phyloP scores from a whole-genome alignment of 2,329 filamentous ascomycete species.

The Ophiocordyceps camponoti-leonardi region DNA sequence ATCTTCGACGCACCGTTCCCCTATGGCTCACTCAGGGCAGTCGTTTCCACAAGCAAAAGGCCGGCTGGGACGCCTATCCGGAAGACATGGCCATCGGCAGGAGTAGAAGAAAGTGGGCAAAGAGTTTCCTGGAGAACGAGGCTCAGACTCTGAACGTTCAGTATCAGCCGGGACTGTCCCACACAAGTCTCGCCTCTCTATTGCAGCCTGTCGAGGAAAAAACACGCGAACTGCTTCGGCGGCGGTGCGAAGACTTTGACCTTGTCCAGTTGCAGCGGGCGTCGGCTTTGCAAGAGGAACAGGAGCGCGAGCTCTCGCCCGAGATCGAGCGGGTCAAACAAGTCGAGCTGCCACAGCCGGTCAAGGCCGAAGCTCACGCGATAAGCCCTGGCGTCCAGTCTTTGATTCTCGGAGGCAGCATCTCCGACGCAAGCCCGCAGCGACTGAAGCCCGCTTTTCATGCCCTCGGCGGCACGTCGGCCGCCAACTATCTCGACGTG shows the following conservation, averaged over 20 bases:
- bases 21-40: constrained; percentile 45
- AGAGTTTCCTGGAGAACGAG: constrained; percentile 37
- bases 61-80: constrained; percentile 14
- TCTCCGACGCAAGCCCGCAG: background rate
- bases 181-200: background rate
- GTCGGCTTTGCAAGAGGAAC: constrained; percentile 27
- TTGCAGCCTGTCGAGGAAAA: background rate
- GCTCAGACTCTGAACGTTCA: constrained; percentile 30
- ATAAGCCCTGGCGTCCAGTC: constrained; percentile 23
- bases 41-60: constrained; percentile 25
- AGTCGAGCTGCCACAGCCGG: constrained; percentile 24
- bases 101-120: constrained; percentile 12
- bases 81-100: constrained; percentile 39
- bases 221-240: background rate
- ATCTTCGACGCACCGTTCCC: constrained; percentile 30
- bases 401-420: background rate
- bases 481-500: constrained; percentile 1
- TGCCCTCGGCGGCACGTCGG: background rate
- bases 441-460: background rate
- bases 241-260: constrained; percentile 2
- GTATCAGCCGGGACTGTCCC: constrained; percentile 24
- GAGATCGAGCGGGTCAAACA: constrained; percentile 46
- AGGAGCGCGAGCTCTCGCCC: constrained; percentile 49
- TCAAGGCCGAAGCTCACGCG: constrained; percentile 18
- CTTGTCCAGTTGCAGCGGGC: background rate